phyloP scores from a whole-genome alignment of 2,329 filamentous ascomycete genomes.

The Aureobasidium sp. region DNA sequence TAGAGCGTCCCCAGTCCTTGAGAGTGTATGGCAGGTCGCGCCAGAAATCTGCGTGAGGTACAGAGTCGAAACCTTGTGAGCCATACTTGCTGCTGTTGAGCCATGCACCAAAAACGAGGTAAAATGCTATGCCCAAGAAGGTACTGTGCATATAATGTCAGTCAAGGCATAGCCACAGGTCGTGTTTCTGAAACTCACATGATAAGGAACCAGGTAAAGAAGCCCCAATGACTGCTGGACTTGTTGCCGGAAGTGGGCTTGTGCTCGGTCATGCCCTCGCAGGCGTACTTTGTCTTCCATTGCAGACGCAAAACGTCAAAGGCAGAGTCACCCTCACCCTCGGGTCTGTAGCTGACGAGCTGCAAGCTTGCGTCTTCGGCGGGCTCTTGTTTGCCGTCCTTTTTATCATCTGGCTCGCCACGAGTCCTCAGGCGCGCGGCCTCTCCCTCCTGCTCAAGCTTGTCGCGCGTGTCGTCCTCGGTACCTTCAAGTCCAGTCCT shows the following conservation, averaged over 20 bases:
- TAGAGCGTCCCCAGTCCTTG: conserved; percentile 76
- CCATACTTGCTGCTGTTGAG: conserved; percentile 98
- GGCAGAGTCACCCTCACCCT: conserved; percentile 48
- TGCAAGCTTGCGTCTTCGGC: conserved; percentile 57
- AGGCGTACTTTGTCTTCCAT: conserved; percentile 85
- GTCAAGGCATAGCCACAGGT: neutral
- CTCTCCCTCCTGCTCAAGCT: conserved; percentile 42
- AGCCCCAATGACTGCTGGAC: conserved; percentile 59
- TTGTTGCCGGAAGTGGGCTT: conserved; percentile 14
- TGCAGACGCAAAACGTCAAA: conserved; percentile 63
- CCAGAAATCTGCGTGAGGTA: conserved; percentile 87
- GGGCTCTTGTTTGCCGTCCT: conserved; percentile 29
- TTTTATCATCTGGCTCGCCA: conserved; percentile 25
- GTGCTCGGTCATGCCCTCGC: conserved; percentile 49
- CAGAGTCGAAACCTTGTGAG: conserved; percentile 86
- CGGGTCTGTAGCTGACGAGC: conserved; percentile 65
- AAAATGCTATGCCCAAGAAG: conserved; percentile 78
- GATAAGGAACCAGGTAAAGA: conserved; percentile 95
- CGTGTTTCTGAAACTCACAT: conserved; percentile 55
- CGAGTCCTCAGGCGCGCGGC: conserved; percentile 46
- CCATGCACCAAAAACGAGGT: conserved; percentile 97
- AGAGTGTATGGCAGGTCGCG: conserved; percentile 87
- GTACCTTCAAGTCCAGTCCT: conserved; percentile 65
- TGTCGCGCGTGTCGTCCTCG: conserved; percentile 53
- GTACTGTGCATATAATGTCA: conserved; percentile 45